Conservation (phyloP, 1,284 basidiomycete species). For the Puccinia polysora region DNA sequence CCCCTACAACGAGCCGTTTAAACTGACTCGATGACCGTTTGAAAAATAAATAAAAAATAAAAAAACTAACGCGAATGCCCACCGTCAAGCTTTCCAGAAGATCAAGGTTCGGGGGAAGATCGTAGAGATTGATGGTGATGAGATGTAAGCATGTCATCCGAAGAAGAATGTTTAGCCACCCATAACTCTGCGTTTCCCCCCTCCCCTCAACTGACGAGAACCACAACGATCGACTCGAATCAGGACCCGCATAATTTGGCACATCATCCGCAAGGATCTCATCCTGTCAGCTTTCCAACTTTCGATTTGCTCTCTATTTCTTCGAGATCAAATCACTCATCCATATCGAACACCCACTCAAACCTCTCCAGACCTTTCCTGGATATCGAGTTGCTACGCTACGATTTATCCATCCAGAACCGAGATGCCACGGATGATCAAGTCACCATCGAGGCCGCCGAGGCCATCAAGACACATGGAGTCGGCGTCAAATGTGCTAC, state of each 20-base stretch:
- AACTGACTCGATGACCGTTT: not conserved
- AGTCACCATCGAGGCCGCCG: constrained; percentile 86
- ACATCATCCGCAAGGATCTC: constrained; percentile 34
- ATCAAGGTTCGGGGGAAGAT: constrained; percentile 53
- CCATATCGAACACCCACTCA: constrained; percentile 39
- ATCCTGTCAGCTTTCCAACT: constrained; percentile 34
- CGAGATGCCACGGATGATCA: constrained; percentile 71
- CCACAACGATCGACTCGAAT: not conserved
- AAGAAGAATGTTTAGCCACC: not conserved
- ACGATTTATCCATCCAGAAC: constrained; percentile 48
- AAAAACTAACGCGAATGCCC: too few species aligned
- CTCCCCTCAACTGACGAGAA: not conserved
- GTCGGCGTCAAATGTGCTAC: constrained; percentile 70
- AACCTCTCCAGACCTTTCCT: constrained; percentile 51
- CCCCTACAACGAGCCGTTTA: not conserved
- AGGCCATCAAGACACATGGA: constrained; percentile 60
- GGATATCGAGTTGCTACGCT: constrained; percentile 53
- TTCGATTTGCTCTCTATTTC: not conserved
- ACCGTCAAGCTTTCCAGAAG: constrained; percentile 40
- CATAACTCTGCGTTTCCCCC: not conserved
- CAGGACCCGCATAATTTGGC: constrained; percentile 42
- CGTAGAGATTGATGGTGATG: constrained; percentile 53
- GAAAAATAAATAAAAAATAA: not conserved
- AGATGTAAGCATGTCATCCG: constrained; percentile 49
- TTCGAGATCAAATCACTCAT: not conserved